phyloP scores from a whole-genome alignment of 306 rosid genomes.

The Carpinus viminea region DNA sequence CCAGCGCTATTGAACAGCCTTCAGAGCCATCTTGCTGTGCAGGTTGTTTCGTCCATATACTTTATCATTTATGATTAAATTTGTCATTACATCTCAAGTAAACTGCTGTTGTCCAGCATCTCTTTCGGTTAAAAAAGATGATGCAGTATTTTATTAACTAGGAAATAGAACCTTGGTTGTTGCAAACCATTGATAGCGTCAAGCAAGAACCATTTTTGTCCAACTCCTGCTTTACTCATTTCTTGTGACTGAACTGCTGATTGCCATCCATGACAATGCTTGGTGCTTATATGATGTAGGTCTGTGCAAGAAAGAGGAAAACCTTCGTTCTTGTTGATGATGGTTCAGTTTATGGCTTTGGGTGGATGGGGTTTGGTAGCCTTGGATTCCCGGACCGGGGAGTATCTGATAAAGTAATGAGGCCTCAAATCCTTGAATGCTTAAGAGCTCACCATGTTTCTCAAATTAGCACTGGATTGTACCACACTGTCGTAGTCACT shows the following conservation, averaged over 20 bases:
- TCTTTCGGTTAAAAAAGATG: not conserved
- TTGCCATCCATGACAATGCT: not conserved
- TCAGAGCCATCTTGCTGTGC: conserved; percentile 69
- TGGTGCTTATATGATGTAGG: conserved; percentile 43
- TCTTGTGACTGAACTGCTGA: not conserved
- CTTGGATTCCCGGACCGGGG: conserved; percentile 84
- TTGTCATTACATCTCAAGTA: not conserved
- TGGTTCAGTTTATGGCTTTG: conserved; percentile 78
- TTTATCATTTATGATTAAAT: not conserved
- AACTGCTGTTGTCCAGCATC: not conserved
- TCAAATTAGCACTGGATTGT: conserved; percentile 86
- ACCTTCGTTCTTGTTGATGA: conserved; percentile 76
- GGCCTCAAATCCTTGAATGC: conserved; percentile 65
- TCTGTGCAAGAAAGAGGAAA: conserved; percentile 90
- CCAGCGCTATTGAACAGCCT: conserved; percentile 66
- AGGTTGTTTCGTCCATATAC: conserved; percentile 47
- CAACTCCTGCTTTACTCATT: not conserved
- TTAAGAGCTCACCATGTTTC: conserved; percentile 71
- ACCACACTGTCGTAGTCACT: conserved; percentile 75
- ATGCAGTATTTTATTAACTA: not conserved
- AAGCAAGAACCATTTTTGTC: not conserved
- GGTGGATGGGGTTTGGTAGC: conserved; percentile 95
- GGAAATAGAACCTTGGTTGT: not conserved
- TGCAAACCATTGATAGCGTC: not conserved
- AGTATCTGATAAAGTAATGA: conserved; percentile 64